Evolutionary conservation across 2,329 filamentous ascomycete species (phyloP), one percentile per base, ranked within the genome.

Genomic region (Cladosporium sp.): DNA sequence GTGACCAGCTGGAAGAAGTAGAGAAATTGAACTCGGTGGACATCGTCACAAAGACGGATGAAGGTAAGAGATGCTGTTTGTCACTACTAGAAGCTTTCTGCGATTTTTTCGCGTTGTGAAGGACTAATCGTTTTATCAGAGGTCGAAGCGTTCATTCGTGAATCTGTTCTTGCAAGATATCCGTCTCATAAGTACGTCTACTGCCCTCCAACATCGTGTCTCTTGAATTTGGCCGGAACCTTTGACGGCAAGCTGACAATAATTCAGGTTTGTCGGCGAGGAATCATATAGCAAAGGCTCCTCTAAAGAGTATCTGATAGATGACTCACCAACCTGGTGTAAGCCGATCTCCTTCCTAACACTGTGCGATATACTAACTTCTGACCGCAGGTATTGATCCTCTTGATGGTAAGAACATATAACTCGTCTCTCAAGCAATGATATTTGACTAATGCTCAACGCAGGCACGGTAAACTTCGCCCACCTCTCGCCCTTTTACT

Each of bases 401-500:
- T 9, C 80, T 92, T 28, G 88, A 92, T 68, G 88, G 87, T 76
- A 72, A 51, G 62, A 60, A 17, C 8, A 4, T 25, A 7, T 5
- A 1, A 5, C 14, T 17, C 5, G 2, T 11, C 11, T 8, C 2
- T 3, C 3, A n/a, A 17, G 3, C 6, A 5, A 47, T 14, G 5
- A 47, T 1, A 7, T 6, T 4, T 5, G 5, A 47, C 15, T 47
- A 14, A 47, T 5, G 22, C 15, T 50, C 36, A n/a, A 6, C n/a
- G 15, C 28, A 80, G 79, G 81, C 43, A 92, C 89, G 3, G 88
- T 92, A 60, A 92, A 92, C 77, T 92, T 88, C 75, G 89, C 88
- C 30, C 89, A 92, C 71, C 80, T 90, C 5, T 90, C 90, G 69
- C 88, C 88, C 60, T 90, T 90, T 85, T 91, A 89, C 75, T 92